These are phyloP conservation scores for Plectranthus barbatus DNA, from an alignment of 257 asterid genomes.

Conservation along the genomic window DNA sequence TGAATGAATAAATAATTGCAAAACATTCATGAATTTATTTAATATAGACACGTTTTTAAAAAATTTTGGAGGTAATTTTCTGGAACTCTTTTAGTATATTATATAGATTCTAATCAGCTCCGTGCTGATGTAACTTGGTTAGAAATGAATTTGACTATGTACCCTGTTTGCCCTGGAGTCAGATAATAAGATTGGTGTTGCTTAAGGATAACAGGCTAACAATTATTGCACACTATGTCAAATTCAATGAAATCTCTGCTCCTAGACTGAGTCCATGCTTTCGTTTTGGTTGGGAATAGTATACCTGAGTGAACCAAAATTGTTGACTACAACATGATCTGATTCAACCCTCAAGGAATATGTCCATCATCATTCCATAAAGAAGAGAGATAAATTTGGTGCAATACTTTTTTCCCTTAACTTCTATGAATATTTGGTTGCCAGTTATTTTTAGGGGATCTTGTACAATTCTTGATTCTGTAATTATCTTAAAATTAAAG, in stretches of 20 bases:
- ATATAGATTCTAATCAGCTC: too few species aligned
- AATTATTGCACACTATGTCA: too few species aligned
- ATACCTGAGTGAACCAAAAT: neutral
- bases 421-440: slow-evolving; percentile 1
- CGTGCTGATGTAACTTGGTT: too few species aligned
- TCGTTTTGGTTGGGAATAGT: neutral
- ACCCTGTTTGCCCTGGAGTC: neutral
- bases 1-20: too few species aligned
- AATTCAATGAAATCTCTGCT: neutral
- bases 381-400: neutral
- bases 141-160: neutral
- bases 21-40: too few species aligned
- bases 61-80: too few species aligned
- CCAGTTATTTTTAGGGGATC: neutral
- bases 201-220: neutral
- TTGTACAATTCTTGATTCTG: neutral
- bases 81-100: too few species aligned
- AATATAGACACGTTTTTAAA: too few species aligned
- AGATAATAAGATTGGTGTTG: too few species aligned
- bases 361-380: neutral
- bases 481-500: neutral
- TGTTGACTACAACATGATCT: neutral
- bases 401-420: neutral
- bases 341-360: neutral
- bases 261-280: neutral